Base-by-base conservation (phyloP, 176 grass and related monocot species). In the Miscanthus lutarioriparius region DNA sequence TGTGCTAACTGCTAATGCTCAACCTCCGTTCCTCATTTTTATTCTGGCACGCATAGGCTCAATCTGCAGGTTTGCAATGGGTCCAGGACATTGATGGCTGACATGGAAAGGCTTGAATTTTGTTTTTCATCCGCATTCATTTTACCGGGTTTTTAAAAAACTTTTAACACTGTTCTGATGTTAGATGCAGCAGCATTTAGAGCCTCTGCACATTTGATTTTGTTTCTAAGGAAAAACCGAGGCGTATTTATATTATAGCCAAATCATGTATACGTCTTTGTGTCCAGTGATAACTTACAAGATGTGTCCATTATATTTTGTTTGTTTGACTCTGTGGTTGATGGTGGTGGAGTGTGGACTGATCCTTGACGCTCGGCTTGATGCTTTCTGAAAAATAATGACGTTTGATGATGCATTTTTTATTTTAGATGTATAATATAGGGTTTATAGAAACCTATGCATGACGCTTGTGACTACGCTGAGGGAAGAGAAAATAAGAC, bases 71-170 rank as follows among this genome's bases (percentile, higher is more conserved):
- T 64, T 53, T 95, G 53, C 84, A 89, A 67, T 88, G 85, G 85
- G 85, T 84, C 69, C 73, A 81, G 62, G 93, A 88, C 83, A 85
- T 81, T 81, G 80, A 90, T 73, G 84, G 83, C 78, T 95, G 88
- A 95, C 76, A 69, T 72, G 88, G 75, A 69, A 77, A 68, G 40
- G 66, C 16, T 72, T 48, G 14, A 8, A 14, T 70, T 63, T 39
- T 64, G 76, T 90, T 87, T 56, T 14, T 26, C 75, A 5, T 16
- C 37, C 45, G 74, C 74, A 64, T 89, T 87, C 67, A 67, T 63
- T 87, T 84, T 92, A 70, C 61, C 20, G 44, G 10, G 3, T 6
- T 49, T 49, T 49, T 49, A 5, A 6, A 51, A 51, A 5, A 16
- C 19, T 44, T 44, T 47, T 75, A 47, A 45, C 33, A 51, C 47